Percentiles rank a stretch among this genome's conserved stretches.
Evolutionary conservation across 1,284 basidiomycete species (phyloP).

Genomic region (Cryptococcus sp.): DNA sequence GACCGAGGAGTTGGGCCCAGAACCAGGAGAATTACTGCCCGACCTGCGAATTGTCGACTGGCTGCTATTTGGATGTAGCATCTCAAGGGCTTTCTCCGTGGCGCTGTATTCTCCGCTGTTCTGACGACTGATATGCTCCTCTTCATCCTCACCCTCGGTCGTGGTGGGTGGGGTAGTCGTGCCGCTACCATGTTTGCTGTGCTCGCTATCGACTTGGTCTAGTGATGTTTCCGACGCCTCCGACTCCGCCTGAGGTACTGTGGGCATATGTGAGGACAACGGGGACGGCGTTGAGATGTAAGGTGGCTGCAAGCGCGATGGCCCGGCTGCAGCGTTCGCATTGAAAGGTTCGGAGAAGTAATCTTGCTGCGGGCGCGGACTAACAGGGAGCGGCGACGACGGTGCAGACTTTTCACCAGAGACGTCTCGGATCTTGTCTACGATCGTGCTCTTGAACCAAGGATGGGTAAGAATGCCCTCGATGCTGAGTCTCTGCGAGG

Average conservation of each 20-base stretch:
- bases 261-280: constrained; percentile 9
- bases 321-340: constrained; percentile 13
- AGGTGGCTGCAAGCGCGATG: constrained; percentile 8
- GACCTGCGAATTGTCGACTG: constrained; percentile 52
- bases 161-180: constrained; percentile 47
- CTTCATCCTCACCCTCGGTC: constrained; percentile 41
- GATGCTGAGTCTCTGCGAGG: constrained; percentile 73
- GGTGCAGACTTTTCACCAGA: constrained; percentile 29
- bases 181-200: constrained; percentile 25
- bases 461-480: constrained; percentile 82
- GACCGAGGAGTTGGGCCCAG: constrained; percentile 3
- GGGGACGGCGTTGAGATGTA: constrained; percentile 16
- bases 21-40: constrained; percentile 16
- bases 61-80: constrained; percentile 51
- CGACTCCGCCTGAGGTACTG: constrained; percentile 8
- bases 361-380: constrained; percentile 16
- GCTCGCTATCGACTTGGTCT: constrained; percentile 37
- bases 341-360: constrained; percentile 28
- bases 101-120: constrained; percentile 44
- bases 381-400: constrained; percentile 35
- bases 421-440: constrained; percentile 45
- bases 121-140: constrained; percentile 15
- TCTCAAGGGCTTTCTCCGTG: constrained; percentile 38
- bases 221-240: constrained; percentile 42
- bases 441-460: constrained; percentile 73